Base-by-base conservation (phyloP, 2,329 filamentous ascomycete species). In the Arachnomyces sp. region DNA sequence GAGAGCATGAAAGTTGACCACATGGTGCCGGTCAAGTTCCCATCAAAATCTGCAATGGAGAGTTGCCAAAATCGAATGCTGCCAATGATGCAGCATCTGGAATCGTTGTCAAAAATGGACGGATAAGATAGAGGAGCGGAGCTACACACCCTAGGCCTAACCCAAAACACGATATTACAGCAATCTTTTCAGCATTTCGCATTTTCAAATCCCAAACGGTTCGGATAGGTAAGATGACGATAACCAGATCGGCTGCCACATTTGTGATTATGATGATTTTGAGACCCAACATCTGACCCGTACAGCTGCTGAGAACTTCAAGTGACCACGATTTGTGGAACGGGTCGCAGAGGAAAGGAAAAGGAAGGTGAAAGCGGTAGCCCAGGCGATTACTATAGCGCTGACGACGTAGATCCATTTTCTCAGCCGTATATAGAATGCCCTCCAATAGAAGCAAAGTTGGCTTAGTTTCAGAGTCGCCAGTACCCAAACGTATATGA, bases 381-480 rank as follows among this genome's bases (percentile, higher is more conserved):
- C 35, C 35, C 35, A 37, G 35, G 35, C 35, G 8, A 37, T 28
- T 4, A 37, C 35, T 6, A 39, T 39, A 20, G 14, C 36, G 17
- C 7, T 11, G 28, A 39, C 36, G 28, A 32, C 11, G 36, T 31
- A 32, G 18, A 37, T 37, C 35, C 35, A 37, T 28, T 28, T 37
- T 9, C 28, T 37, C 7, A 37, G 18, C n/a, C 5, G 15, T 12
- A 37, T 18, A 16, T 15, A 25, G 18, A 37, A 37, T n/a, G 18
- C 2, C 20, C 35, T 37, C 35, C 35, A 37, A 18, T 37, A 37
- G 35, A 37, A 37, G 13, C 18, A 37, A 6, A 37, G 35, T 16
- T 37, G 35, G n/a, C 35, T 37, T n/a, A 37, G 35, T 28, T 37
- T 37, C 35, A 37, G 28, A 28, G 35, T n/a, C 9, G 35, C 35